These are phyloP conservation scores for Podaxis pistillaris DNA, from an alignment of 768 basidiomycete genomes.

Conservation along the genomic window DNA sequence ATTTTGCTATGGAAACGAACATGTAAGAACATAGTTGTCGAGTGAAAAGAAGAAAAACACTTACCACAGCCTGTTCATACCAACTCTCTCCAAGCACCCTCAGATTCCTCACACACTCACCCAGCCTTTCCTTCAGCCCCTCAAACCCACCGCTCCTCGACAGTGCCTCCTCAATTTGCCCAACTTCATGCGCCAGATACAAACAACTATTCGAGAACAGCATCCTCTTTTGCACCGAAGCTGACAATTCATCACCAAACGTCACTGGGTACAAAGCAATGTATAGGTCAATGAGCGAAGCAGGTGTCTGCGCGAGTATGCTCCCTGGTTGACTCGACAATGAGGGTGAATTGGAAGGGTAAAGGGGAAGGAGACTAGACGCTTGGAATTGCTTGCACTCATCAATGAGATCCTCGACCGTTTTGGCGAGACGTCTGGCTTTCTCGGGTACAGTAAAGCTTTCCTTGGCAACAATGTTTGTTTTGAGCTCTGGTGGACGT, in stretches of 20 bases:
- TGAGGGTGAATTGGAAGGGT: slow-evolving; percentile 26
- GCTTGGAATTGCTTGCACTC: slow-evolving; percentile 67
- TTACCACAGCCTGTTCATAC: slow-evolving; percentile 70
- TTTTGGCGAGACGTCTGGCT: slow-evolving; percentile 49
- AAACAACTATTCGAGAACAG: slow-evolving; percentile 81
- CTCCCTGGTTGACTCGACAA: slow-evolving; percentile 41
- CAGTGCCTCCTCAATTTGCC: slow-evolving; percentile 30
- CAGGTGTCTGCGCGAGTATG: slow-evolving; percentile 58
- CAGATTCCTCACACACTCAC: slow-evolving; percentile 51
- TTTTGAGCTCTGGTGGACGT: slow-evolving; percentile 11
- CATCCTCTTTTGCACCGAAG: slow-evolving; percentile 54
- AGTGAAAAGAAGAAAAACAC: slow-evolving; percentile 21
- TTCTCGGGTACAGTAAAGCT: slow-evolving; percentile 60
- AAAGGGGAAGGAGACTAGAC: slow-evolving; percentile 46
- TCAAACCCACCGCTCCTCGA: slow-evolving; percentile 11
- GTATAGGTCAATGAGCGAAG: slow-evolving; percentile 73
- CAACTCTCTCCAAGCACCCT: slow-evolving; percentile 61
- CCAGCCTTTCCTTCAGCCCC: slow-evolving; percentile 43
- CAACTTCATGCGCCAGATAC: slow-evolving; percentile 59
- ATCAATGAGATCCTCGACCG: slow-evolving; percentile 59
- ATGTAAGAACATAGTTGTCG: background rate
- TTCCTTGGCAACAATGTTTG: slow-evolving; percentile 24
- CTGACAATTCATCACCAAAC: slow-evolving; percentile 44
- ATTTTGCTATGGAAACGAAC: slow-evolving; percentile 36
- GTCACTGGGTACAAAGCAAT: slow-evolving; percentile 75